Conservation (phyloP, 2,329 filamentous ascomycete species). For the Cercospora janseana region DNA sequence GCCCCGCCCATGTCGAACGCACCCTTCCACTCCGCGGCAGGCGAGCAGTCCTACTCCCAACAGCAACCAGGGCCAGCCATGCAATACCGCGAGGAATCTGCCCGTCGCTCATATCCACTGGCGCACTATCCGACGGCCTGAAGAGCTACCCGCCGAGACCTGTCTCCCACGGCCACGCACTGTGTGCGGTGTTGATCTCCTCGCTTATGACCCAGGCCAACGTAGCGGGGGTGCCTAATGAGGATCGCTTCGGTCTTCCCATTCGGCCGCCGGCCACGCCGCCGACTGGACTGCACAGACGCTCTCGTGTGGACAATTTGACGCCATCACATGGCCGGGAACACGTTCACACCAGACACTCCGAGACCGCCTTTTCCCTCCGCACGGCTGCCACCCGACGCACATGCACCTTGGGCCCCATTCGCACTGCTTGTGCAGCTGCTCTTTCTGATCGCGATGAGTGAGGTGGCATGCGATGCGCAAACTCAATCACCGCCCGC, state of each 20-base stretch:
- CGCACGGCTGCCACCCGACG: not conserved
- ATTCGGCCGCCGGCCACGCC: too few relatives aligned
- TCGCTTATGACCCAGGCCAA: not conserved
- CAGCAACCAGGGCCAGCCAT: conserved; percentile 22
- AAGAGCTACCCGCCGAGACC: not conserved
- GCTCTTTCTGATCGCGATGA: conserved; percentile 4
- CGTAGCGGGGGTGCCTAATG: too few relatives aligned
- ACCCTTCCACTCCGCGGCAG: conserved; percentile 24
- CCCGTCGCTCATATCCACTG: conserved; percentile 27
- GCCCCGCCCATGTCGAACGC: conserved; percentile 28
- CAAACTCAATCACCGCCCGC: conserved; percentile 1
- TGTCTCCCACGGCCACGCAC: conserved; percentile 1
- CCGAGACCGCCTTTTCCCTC: too few relatives aligned
- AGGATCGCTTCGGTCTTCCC: too few relatives aligned
- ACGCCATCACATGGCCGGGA: too few relatives aligned
- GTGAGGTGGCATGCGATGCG: conserved; percentile 1
- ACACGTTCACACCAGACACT: too few relatives aligned
- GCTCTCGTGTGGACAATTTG: too few relatives aligned
- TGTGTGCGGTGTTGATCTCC: not conserved
- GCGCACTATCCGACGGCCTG: conserved; percentile 30
- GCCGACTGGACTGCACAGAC: too few relatives aligned
- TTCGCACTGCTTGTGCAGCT: not conserved
- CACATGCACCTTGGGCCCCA: not conserved
- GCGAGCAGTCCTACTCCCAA: conserved; percentile 27
- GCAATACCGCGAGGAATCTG: conserved; percentile 30